Evolutionary conservation across 192 early-diverging fungal genomes (phyloP).

Genomic region (Coemansia sp.): DNA sequence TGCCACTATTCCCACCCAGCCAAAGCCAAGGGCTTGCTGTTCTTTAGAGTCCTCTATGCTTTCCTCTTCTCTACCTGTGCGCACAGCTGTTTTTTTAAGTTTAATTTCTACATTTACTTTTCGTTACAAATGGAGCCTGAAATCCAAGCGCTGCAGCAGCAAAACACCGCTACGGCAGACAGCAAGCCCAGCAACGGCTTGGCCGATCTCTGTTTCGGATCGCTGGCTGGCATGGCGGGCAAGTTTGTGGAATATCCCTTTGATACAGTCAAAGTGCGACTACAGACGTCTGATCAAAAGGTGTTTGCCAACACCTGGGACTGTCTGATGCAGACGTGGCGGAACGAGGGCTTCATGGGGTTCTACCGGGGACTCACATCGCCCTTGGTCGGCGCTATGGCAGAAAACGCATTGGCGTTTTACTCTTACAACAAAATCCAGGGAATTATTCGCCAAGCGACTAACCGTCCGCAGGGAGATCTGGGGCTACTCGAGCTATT

Average conservation of each 20-base stretch:
- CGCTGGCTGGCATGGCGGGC: conserved; percentile 80
- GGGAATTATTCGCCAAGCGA: conserved; percentile 54
- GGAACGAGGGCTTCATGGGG: conserved; percentile 74
- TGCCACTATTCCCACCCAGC: too few species aligned
- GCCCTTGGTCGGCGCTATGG: conserved; percentile 89
- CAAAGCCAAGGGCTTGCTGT: too few species aligned
- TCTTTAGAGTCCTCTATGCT: too few species aligned
- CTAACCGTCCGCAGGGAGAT: conserved; percentile 6
- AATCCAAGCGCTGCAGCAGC: conserved; percentile 22
- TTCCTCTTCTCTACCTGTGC: too few species aligned
- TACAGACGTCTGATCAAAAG: conserved; percentile 68
- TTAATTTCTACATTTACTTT: neutral
- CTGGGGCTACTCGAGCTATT: conserved; percentile 68
- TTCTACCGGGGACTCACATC: conserved; percentile 92
- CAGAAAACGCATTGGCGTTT: conserved; percentile 91
- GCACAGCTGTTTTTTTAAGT: too few species aligned
- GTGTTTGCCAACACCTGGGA: conserved; percentile 76
- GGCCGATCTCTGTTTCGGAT: conserved; percentile 45
- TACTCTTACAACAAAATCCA: conserved; percentile 85
- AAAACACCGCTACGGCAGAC: conserved; percentile 3
- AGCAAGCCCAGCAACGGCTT: conserved; percentile 20
- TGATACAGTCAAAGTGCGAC: conserved; percentile 91
- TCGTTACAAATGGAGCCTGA: conserved; percentile 32
- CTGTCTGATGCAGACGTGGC: conserved; percentile 73
- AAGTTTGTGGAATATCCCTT: conserved; percentile 96